Percentiles rank a stretch among this genome's conserved stretches.
These are phyloP conservation scores for Cutaneotrichosporon cavernicola DNA, from an alignment of 1,284 basidiomycete species.

Conservation along the genomic window DNA sequence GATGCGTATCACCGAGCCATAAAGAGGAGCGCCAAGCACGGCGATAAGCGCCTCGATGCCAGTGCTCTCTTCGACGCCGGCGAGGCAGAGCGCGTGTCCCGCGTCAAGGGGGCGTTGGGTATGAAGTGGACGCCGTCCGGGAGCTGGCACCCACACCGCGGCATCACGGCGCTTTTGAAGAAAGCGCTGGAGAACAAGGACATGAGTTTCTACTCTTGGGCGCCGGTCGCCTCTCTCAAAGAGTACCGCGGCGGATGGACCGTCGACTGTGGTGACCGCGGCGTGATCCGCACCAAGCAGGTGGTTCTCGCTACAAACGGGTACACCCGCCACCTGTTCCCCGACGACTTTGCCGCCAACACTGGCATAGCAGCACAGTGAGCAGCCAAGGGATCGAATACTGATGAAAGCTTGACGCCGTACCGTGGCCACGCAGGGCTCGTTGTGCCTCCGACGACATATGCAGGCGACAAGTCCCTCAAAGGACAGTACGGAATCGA, in stretches of 20 bases:
- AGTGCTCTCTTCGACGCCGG: neutral
- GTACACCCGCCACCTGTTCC: constrained; percentile 40
- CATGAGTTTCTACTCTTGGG: constrained; percentile 20
- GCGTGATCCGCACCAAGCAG: constrained; percentile 29
- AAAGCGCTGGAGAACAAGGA: constrained; percentile 14
- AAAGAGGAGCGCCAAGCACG: constrained; percentile 2
- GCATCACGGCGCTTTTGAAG: constrained; percentile 16
- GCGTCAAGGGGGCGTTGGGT: constrained; percentile 10
- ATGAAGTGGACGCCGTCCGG: constrained; percentile 5
- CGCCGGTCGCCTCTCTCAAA: constrained; percentile 9
- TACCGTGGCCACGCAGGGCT: constrained; percentile 34
- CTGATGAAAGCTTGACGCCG: constrained; percentile 25
- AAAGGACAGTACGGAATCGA: constrained; percentile 28
- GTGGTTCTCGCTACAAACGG: constrained; percentile 42
- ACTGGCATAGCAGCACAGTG: constrained; percentile 1
- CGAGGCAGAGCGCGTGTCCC: neutral
- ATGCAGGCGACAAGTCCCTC: constrained; percentile 22
- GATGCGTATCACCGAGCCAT: constrained; percentile 4
- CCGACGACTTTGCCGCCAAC: constrained; percentile 12
- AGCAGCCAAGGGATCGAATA: neutral
- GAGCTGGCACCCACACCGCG: constrained; percentile 27
- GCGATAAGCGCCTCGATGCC: neutral
- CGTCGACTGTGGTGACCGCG: constrained; percentile 29
- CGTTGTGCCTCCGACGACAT: constrained; percentile 31
- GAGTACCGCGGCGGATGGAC: neutral